Conservation (phyloP, 495 filamentous ascomycete species). For the Podospora appendiculata region DNA sequence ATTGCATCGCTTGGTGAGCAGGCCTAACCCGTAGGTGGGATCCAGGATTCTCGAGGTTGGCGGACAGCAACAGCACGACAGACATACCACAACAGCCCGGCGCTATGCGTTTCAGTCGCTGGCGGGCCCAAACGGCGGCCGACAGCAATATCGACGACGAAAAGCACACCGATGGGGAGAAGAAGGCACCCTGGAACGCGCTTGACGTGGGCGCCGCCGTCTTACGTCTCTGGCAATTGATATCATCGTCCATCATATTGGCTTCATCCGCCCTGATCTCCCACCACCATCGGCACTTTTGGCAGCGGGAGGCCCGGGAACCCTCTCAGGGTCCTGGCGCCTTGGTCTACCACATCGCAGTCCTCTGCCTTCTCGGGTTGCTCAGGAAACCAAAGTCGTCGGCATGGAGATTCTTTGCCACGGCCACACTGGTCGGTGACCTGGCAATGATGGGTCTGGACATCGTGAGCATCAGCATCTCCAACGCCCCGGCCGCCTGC, state of each 20-base stretch:
- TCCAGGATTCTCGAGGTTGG: no score
- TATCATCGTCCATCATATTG: neutral
- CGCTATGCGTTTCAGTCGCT: no score
- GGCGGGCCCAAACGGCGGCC: no score
- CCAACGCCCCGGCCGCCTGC: conserved; percentile 4
- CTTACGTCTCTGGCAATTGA: neutral
- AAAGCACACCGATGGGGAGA: neutral
- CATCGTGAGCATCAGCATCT: conserved; percentile 6
- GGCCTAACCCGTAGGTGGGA: no score
- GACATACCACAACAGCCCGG: no score
- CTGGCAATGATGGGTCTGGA: conserved; percentile 9
- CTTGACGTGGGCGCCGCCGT: neutral
- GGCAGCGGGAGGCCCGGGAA: no score
- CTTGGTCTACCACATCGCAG: conserved; percentile 3
- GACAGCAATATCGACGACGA: neutral
- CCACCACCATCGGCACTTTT: neutral
- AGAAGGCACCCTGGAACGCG: neutral
- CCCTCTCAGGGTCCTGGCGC: neutral
- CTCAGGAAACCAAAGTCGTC: conserved; percentile 1
- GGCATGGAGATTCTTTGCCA: conserved; percentile 6
- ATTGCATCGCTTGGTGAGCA: no score
- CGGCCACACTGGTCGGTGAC: conserved; percentile 9
- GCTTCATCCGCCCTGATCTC: neutral
- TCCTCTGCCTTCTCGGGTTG: conserved; percentile 2
- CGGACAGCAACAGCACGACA: no score